Base-by-base conservation (phyloP, 768 basidiomycete species). In the Tephrocybe sp. region DNA sequence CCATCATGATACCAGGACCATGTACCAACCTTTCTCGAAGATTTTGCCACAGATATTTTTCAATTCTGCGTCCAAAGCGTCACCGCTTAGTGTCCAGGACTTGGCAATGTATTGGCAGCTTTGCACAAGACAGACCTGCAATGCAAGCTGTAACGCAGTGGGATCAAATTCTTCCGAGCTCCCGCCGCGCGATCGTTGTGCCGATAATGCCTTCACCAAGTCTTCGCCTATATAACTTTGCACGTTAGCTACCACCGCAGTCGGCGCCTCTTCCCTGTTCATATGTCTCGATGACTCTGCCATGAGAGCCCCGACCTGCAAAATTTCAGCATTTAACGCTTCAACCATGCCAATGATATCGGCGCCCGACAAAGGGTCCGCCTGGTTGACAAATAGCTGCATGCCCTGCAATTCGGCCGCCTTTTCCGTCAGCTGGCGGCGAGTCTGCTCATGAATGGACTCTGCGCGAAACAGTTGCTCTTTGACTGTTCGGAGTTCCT, bases 311-410 rank as follows among this genome's bases (percentile, higher is more conserved):
- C 72, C 60, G 11, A 65, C 64, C 51, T 81, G 79, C 31, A 75
- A 64, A 19, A 79, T 75, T 55, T 81, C 79, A 19, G 65, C 61
- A 53, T 81, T 80, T 49, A 80, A 58, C 0, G 64, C 60, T 22
- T 78, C 70, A 25, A 74, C 61, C 52, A 65, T 57, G 8, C 16
- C 27, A 26, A 60, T 55, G 25, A 60, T 51, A n/a, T 62, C 60
- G 35, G 58, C 59, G 18, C 52, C 53, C 8, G 60, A 60, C 22
- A 54, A 24, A 30, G 50, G 41, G 41, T 62, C 60, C 9, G 47
- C 52, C 26, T 49, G 48, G 22, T 47, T 49, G n/a, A 53, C 39
- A 25, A 55, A 59, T 15, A 44, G 25, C 34, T 61, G 54, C 15
- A 47, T 45, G 30, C 44, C 52, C 35, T 57, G 52, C 41, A 61